Evolutionary conservation across 2,329 filamentous ascomycete genomes (phyloP).

Genomic region (Malbranchea zuffiana): DNA sequence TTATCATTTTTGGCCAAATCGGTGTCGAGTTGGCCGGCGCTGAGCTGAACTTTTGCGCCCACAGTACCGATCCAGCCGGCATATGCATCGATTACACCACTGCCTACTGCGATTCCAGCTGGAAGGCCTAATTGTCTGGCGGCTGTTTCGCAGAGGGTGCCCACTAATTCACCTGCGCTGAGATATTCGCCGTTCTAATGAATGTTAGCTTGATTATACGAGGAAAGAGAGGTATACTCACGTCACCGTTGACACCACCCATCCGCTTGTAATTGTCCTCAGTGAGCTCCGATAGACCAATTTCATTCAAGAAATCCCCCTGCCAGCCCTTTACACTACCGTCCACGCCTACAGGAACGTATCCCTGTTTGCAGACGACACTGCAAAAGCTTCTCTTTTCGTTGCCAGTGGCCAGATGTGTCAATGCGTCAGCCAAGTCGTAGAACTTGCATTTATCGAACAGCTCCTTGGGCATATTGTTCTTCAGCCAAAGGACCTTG

Average conservation of each 20-base stretch:
- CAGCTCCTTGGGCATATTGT: slow-evolving; percentile 85
- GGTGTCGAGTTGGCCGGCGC: slow-evolving; percentile 55
- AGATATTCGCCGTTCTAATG: slow-evolving; percentile 77
- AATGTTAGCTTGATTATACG: neutral
- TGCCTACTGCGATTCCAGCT: slow-evolving; percentile 81
- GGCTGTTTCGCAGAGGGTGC: slow-evolving; percentile 71
- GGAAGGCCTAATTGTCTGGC: slow-evolving; percentile 73
- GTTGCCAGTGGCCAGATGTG: slow-evolving; percentile 83
- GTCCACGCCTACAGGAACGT: slow-evolving; percentile 90
- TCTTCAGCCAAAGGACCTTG: slow-evolving; percentile 97
- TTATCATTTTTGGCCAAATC: slow-evolving; percentile 67
- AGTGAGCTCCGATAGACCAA: slow-evolving; percentile 74
- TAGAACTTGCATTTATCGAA: slow-evolving; percentile 96
- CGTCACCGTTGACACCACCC: slow-evolving; percentile 89
- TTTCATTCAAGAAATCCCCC: slow-evolving; percentile 77
- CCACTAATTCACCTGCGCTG: slow-evolving; percentile 85
- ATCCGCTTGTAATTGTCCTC: slow-evolving; percentile 85
- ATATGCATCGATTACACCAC: slow-evolving; percentile 95
- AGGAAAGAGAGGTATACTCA: slow-evolving; percentile 46
- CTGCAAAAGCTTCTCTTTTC: slow-evolving; percentile 92
- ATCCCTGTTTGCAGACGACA: slow-evolving; percentile 94
- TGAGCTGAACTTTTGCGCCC: slow-evolving; percentile 82
- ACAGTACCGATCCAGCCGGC: slow-evolving; percentile 98
- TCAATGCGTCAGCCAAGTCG: slow-evolving; percentile 83
- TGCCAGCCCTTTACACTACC: slow-evolving; percentile 98